These are phyloP conservation scores for Podaxis mareebaensis DNA, from an alignment of 768 basidiomycete species.

Conservation along the genomic window DNA sequence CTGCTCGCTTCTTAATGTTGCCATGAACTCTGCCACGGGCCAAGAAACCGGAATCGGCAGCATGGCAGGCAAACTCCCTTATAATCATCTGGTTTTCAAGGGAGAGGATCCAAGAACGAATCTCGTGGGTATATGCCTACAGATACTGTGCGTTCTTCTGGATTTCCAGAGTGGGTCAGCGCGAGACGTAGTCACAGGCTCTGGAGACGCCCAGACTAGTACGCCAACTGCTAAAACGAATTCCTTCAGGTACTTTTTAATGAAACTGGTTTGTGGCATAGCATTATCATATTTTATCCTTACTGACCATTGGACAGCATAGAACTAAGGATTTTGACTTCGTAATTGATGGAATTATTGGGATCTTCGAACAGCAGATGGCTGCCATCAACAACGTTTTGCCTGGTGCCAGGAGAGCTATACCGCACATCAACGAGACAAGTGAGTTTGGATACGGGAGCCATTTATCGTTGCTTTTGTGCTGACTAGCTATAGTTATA, in stretches of 20 bases:
- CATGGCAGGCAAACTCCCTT: slow-evolving; percentile 79
- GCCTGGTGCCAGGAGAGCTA: slow-evolving; percentile 82
- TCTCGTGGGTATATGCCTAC: slow-evolving; percentile 74
- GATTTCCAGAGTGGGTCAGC: slow-evolving; percentile 82
- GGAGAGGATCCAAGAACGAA: slow-evolving; percentile 78
- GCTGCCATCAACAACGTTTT: slow-evolving; percentile 71
- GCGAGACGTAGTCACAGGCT: slow-evolving; percentile 47
- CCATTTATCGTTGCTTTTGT: background rate
- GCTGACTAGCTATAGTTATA: slow-evolving; percentile 47
- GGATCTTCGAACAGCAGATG: slow-evolving; percentile 74
- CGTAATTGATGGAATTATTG: slow-evolving; percentile 70
- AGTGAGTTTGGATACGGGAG: slow-evolving; percentile 46
- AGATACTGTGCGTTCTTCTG: slow-evolving; percentile 73
- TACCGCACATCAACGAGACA: slow-evolving; percentile 82
- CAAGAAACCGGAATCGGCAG: slow-evolving; percentile 57
- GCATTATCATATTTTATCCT: slow-evolving; percentile 7
- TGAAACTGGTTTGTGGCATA: slow-evolving; percentile 68
- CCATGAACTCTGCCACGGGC: slow-evolving; percentile 65
- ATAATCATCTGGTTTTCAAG: slow-evolving; percentile 89
- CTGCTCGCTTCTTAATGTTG: slow-evolving; percentile 92
- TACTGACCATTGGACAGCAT: slow-evolving; percentile 53
- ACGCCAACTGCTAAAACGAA: slow-evolving; percentile 72
- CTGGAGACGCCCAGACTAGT: slow-evolving; percentile 42
- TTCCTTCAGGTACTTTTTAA: slow-evolving; percentile 88
- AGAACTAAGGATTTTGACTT: slow-evolving; percentile 88